Base-by-base conservation (phyloP, 768 basidiomycete genomes). In the Hygrophoropsis aurantiaca region DNA sequence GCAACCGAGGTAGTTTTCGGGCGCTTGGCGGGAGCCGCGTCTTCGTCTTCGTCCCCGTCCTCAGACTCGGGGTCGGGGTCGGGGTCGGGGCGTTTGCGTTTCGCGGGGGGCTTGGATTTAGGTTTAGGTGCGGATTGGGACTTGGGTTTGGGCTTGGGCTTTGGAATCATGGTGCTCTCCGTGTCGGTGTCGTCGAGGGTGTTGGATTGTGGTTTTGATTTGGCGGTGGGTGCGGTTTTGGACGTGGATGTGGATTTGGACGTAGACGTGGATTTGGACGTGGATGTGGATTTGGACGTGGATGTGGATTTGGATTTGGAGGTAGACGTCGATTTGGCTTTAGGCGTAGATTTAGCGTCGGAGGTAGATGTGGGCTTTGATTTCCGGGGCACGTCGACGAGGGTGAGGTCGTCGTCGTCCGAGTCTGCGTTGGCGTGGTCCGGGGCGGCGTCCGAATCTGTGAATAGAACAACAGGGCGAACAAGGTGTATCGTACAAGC, bases 321-420 rank as follows among this genome's bases (percentile, higher is more conserved):
- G 13, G 10, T 6, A 7, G 20, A 11, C 18, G 8, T 15, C 33
- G 43, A 44, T 30, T 44, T 44, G 11, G 20, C 35, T 44, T 38
- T 8, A 21, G 9, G 39, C 20, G 19, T 0, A 42, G 43, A 42
- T 44, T 11, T 44, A 16, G 43, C n/a, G 39, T 24, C 25, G 16
- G 16, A 24, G 1, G 9, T 32, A 33, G 18, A 11, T 6, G 9
- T 20, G 19, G 32, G 34, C 37, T 46, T 51, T 9, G 40, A 11
- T 48, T 53, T 55, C 7, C 11, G 56, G 1, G 51, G 60, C 9
- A 48, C 52, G 8, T 65, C 62, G 10, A 62, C 60, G 1, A 65
- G 58, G 2, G 55, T 60, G 33, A 21, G 44, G 8, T 67, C 65
- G 25, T 65, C 65, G 34, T 65, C 63, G n/a, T n/a, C n/a, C n/a